Percentiles rank a stretch among this genome's conserved stretches.
phyloP scores from a whole-genome alignment of 345 rosid genomes.

The Lumnitzera littorea region DNA sequence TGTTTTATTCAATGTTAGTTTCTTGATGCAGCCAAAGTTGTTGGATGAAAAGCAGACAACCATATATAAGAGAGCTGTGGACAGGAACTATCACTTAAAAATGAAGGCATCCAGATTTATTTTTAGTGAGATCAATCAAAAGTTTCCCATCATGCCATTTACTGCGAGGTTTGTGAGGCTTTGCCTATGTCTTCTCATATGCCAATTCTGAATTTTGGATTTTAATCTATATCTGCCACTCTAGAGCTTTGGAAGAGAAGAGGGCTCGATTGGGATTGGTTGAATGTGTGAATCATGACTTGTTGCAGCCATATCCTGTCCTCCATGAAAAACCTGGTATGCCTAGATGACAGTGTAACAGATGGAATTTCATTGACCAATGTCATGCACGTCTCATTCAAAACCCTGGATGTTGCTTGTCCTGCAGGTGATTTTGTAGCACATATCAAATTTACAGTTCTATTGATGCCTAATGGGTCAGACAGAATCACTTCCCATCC shows the following conservation, averaged over 20 bases:
- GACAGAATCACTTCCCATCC: slow-evolving; percentile 78
- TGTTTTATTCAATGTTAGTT: slow-evolving; percentile 3
- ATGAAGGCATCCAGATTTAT: slow-evolving; percentile 99
- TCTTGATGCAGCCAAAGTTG: slow-evolving; percentile 70
- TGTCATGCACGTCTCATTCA: not conserved
- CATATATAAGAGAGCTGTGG: slow-evolving; percentile 81
- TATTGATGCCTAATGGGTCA: slow-evolving; percentile 97
- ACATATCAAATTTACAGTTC: slow-evolving; percentile 82
- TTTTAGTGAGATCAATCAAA: slow-evolving; percentile 84
- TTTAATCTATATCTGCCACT: not conserved
- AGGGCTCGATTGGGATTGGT: slow-evolving; percentile 89
- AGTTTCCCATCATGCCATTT: slow-evolving; percentile 79
- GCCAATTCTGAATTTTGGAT: not conserved
- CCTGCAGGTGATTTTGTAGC: slow-evolving; percentile 79
- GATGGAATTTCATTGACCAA: too few species aligned
- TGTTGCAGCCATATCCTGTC: slow-evolving; percentile 91
- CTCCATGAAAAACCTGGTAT: slow-evolving; percentile 95
- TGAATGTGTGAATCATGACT: slow-evolving; percentile 96
- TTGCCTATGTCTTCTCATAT: not conserved
- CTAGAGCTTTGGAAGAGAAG: slow-evolving; percentile 94
- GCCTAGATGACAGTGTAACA: not conserved
- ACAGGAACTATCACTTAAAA: slow-evolving; percentile 79
- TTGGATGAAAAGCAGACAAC: slow-evolving; percentile 97
- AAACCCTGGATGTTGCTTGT: not conserved
- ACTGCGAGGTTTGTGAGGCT: slow-evolving; percentile 54